Conservation (phyloP, 2,329 filamentous ascomycete genomes). For the Leptographium lundbergii region DNA sequence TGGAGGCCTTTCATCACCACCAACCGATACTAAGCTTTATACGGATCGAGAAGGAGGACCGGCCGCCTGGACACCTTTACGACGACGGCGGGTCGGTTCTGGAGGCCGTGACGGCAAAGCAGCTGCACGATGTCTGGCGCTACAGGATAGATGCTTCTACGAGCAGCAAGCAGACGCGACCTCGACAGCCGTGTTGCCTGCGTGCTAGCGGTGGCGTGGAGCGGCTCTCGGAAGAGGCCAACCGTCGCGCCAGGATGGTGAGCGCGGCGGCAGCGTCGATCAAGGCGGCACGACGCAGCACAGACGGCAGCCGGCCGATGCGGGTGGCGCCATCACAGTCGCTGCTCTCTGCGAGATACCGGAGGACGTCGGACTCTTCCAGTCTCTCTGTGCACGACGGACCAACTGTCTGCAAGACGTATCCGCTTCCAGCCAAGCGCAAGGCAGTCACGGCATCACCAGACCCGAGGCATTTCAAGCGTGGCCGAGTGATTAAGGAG, state of each 20-base stretch:
- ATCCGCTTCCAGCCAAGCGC: conserved; percentile 7
- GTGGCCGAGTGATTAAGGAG: conserved; percentile 3
- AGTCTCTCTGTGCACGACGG: neutral
- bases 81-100: conserved; percentile 11
- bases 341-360: conserved; percentile 6
- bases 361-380: neutral
- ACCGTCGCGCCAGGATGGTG: conserved; percentile 3
- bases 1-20: conserved; percentile 20
- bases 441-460: neutral
- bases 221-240: neutral
- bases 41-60: conserved; percentile 9
- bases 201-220: neutral
- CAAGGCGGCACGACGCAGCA: conserved; percentile 2
- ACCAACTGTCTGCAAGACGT: neutral
- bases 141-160: neutral
- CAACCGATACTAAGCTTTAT: conserved; percentile 20
- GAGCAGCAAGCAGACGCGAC: neutral
- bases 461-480: conserved; percentile 4
- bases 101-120: conserved; percentile 7
- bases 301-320: conserved; percentile 2
- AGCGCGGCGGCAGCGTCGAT: conserved; percentile 9
- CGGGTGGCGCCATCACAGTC: conserved; percentile 4
- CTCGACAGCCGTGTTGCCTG: neutral
- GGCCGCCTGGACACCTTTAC: conserved; percentile 16
- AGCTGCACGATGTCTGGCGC: conserved; percentile 7